These are phyloP conservation scores for Pezizomycotina sp. DNA, from an alignment of 2,329 filamentous ascomycete genomes.

Conservation along the genomic window DNA sequence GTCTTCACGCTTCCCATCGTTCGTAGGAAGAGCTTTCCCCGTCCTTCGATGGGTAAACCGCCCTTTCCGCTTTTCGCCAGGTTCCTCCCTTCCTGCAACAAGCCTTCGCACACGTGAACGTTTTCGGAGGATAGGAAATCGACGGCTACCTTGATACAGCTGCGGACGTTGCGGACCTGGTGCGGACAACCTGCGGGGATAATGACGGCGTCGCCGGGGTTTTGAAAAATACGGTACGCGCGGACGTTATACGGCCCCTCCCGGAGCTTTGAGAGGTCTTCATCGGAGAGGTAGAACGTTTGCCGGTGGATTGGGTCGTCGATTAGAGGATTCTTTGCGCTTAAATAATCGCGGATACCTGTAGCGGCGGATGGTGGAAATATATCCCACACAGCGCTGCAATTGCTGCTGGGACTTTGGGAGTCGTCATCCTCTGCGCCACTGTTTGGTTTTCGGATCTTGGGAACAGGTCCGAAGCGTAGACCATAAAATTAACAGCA, in stretches of 20 bases:
- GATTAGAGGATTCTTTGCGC: conserved; percentile 13
- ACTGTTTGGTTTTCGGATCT: conserved; percentile 3
- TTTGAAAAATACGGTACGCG: conserved; percentile 24
- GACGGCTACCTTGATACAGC: conserved; percentile 26
- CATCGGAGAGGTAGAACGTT: conserved; percentile 23
- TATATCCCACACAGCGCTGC: conserved; percentile 26
- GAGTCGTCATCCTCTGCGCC: conserved; percentile 5
- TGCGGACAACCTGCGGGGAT: conserved; percentile 26
- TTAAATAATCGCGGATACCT: conserved; percentile 22
- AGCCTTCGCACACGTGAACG: conserved; percentile 20
- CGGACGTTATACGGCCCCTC: conserved; percentile 13
- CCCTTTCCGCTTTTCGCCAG: conserved; percentile 10
- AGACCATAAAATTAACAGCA: conserved; percentile 26
- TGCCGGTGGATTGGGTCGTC: conserved; percentile 25
- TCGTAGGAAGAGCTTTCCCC: conserved; percentile 9
- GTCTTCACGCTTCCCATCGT: conserved; percentile 21
- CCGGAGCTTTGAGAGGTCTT: conserved; percentile 20
- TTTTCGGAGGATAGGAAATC: conserved; percentile 25
- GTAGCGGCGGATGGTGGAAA: conserved; percentile 22
- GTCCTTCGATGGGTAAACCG: not conserved
- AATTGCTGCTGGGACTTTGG: too few species aligned
- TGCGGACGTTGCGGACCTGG: conserved; percentile 25
- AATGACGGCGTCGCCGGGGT: conserved; percentile 25
- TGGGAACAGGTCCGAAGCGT: conserved; percentile 13
- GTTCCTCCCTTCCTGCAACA: conserved; percentile 22